These are phyloP conservation scores for Coniella lustricola DNA, from an alignment of 2,329 filamentous ascomycete species.

Conservation along the genomic window DNA sequence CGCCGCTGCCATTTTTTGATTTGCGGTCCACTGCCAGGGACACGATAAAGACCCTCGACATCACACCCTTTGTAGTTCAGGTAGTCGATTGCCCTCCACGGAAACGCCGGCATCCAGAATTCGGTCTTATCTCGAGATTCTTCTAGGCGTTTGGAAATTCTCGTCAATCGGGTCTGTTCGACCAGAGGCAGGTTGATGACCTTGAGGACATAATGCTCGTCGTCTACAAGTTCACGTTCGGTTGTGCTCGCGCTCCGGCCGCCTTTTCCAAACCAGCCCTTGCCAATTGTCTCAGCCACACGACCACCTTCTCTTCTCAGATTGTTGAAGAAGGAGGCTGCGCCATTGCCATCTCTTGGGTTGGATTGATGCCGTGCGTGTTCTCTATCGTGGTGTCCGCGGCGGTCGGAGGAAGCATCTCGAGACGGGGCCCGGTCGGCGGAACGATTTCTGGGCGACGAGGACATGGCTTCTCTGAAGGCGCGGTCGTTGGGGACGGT, in stretches of 20 bases:
- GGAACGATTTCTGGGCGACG: constrained; percentile 62
- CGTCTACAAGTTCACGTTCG: constrained; percentile 62
- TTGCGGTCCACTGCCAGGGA: constrained; percentile 83
- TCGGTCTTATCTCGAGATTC: constrained; percentile 91
- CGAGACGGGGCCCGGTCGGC: constrained; percentile 54
- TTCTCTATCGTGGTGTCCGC: constrained; percentile 40
- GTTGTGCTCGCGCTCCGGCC: constrained; percentile 63
- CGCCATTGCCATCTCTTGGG: constrained; percentile 54
- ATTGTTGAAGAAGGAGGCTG: constrained; percentile 58
- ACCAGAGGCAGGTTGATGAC: constrained; percentile 81
- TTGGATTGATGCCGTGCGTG: constrained; percentile 44
- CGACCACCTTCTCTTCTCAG: constrained; percentile 65
- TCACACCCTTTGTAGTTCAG: constrained; percentile 92
- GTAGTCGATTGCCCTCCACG: constrained; percentile 94
- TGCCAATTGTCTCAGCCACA: constrained; percentile 74
- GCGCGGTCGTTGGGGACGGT: constrained; percentile 59
- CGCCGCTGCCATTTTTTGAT: constrained; percentile 90
- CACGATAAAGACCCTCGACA: constrained; percentile 86
- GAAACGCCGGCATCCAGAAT: constrained; percentile 96
- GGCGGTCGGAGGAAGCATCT: constrained; percentile 36
- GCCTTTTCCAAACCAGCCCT: constrained; percentile 75
- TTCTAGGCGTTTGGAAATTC: constrained; percentile 84
- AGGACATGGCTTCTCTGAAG: constrained; percentile 60
- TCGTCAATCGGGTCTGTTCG: constrained; percentile 82
- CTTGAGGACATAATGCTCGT: constrained; percentile 77